Base-by-base conservation (phyloP, 2,329 filamentous ascomycete genomes). In the Beauveria scarabaeidicola region DNA sequence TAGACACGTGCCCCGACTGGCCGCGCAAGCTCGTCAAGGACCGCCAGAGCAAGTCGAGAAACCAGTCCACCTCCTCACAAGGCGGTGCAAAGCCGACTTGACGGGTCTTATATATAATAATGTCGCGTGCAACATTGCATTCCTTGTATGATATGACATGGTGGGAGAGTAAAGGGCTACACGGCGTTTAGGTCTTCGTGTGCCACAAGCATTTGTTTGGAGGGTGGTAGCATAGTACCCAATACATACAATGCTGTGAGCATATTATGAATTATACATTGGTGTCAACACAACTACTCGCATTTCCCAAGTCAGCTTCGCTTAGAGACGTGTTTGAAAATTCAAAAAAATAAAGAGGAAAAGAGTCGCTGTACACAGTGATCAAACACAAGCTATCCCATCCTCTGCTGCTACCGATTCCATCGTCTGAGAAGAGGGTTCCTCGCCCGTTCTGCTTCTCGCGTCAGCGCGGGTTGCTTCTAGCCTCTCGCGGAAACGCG, bases 1-100 rank as follows among this genome's bases (percentile, higher is more conserved):
- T 99, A 64, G 94, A 99, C 67, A 85, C 94, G 61, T 92, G 90
- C 52, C 86, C 88, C 52, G 89, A 93, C 66, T 99, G 94, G 94
- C 94, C 94, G 2, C 86, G 89, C 68, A 97, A 97, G 70, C 69
- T 65, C 13, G 36, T 17, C 25, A 51, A 60, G 58, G 51, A 60
- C 23, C 44, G 38, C 38, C 36, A 27, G 27, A 27, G 29, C 51
- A 55, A 55, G 43, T 36, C 44, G 21, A 71, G 72, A 48, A 69
- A 72, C 47, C 64, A 68, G 15, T 72, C 72, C 3, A 71, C 69
- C 53, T 70, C 69, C 25, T 73, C 70, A 8, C 69, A 68, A 36
- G 66, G 66, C 15, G 58, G 51, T 13, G 38, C 47, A 6, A 58
- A 41, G 54, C 38, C 25, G 43, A 41, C 9, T 11, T 57, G 21